Conservation (phyloP, 495 filamentous ascomycete species). For the Bathelium albidoporum region DNA sequence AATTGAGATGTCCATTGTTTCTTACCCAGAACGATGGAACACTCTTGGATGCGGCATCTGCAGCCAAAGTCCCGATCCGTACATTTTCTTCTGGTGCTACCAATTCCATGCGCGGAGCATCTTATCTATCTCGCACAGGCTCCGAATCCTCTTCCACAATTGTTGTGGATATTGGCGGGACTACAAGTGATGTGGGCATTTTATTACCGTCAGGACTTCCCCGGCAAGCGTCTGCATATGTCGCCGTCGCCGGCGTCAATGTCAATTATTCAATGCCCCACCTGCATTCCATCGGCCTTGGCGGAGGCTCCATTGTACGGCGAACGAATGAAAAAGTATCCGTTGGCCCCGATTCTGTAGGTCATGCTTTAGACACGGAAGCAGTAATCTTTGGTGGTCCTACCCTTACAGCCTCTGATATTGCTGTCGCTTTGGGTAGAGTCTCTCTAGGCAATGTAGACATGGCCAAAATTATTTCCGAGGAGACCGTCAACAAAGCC, state of each 20-base stretch:
- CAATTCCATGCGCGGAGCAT: slow-evolving; percentile 43
- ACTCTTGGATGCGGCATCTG: slow-evolving; percentile 33
- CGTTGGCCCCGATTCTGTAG: slow-evolving; percentile 48
- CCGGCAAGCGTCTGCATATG: slow-evolving; percentile 42
- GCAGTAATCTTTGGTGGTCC: slow-evolving; percentile 42
- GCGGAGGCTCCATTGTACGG: slow-evolving; percentile 43
- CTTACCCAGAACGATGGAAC: slow-evolving; percentile 47
- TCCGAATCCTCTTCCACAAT: slow-evolving; percentile 15
- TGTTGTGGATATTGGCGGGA: slow-evolving; percentile 44
- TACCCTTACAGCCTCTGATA: slow-evolving; percentile 41
- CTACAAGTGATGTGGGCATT: slow-evolving; percentile 45
- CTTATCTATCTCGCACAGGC: slow-evolving; percentile 26
- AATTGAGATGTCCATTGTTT: slow-evolving; percentile 37
- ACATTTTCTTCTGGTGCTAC: slow-evolving; percentile 45
- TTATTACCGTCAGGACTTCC: slow-evolving; percentile 45
- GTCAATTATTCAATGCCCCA: slow-evolving; percentile 47
- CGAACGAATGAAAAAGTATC: slow-evolving; percentile 28
- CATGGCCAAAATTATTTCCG: slow-evolving; percentile 17
- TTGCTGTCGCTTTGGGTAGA: slow-evolving; percentile 34
- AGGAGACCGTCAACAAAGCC: slow-evolving; percentile 20
- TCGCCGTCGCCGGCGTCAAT: slow-evolving; percentile 41
- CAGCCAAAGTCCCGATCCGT: slow-evolving; percentile 38
- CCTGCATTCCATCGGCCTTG: slow-evolving; percentile 40
- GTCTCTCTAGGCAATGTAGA: slow-evolving; percentile 31
- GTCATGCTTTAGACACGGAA: slow-evolving; percentile 39